phyloP scores from a whole-genome alignment of 257 asterid species.

The Linderniella brevidens region DNA sequence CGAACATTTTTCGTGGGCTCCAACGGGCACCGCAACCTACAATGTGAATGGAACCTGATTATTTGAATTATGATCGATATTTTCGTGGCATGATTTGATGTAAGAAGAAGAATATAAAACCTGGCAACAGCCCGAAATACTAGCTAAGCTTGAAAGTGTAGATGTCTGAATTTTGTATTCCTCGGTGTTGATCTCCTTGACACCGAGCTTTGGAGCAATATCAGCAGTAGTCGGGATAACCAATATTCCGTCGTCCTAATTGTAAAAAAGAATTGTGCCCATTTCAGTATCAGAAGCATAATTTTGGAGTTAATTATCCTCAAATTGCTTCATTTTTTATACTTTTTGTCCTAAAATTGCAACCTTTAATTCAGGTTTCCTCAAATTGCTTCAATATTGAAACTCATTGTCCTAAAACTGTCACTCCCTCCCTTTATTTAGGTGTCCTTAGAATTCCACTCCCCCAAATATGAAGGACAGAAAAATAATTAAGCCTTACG shows the following conservation, averaged over 20 bases:
- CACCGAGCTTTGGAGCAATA: slow-evolving; percentile 73
- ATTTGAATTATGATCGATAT: too few relatives aligned
- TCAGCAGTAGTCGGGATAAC: slow-evolving; percentile 61
- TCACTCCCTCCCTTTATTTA: too few relatives aligned
- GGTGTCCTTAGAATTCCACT: too few relatives aligned
- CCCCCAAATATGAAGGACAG: too few relatives aligned
- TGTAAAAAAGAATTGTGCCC: slow-evolving; percentile 10
- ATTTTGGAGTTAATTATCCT: too few relatives aligned
- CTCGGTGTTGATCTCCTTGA: slow-evolving; percentile 52
- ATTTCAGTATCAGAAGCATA: slow-evolving; percentile 14
- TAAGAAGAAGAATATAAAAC: slow-evolving; percentile 22
- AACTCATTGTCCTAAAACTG: too few relatives aligned
- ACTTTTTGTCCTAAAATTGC: too few relatives aligned
- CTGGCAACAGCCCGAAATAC: slow-evolving; percentile 99
- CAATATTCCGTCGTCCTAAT: slow-evolving; percentile 84
- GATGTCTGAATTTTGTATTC: slow-evolving; percentile 43
- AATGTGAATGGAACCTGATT: slow-evolving; percentile 8
- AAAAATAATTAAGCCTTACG: background rate
- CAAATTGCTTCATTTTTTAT: too few relatives aligned
- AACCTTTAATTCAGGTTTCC: too few relatives aligned
- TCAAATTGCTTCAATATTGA: too few relatives aligned
- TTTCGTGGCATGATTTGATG: too few relatives aligned
- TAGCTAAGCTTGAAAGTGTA: slow-evolving; percentile 62
- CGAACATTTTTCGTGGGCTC: slow-evolving; percentile 66
- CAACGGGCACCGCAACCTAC: slow-evolving; percentile 74